These are phyloP conservation scores for Orbilia javanica DNA, from an alignment of 2,329 filamentous ascomycete genomes.

Conservation along the genomic window DNA sequence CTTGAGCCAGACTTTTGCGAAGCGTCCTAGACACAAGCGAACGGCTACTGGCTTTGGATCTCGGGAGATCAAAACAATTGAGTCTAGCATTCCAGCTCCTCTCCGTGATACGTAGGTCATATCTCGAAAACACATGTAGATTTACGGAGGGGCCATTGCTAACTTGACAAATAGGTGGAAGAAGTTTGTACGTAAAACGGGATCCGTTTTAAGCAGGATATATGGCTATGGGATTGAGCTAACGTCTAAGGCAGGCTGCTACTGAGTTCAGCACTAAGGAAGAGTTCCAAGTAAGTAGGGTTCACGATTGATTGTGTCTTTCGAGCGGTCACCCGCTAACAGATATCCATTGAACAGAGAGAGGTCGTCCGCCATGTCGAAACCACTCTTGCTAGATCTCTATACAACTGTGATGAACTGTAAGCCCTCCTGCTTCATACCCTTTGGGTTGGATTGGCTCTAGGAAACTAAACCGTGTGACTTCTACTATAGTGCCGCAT, in stretches of 20 bases:
- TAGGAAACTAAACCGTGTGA: slow-evolving; percentile 35
- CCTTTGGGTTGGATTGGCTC: not conserved
- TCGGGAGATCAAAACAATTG: slow-evolving; percentile 90
- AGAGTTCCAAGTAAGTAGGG: slow-evolving; percentile 60
- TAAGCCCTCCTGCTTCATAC: slow-evolving; percentile 62
- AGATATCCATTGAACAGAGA: slow-evolving; percentile 68
- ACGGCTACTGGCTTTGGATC: slow-evolving; percentile 95
- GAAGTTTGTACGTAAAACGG: slow-evolving; percentile 60
- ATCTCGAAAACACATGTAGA: not conserved
- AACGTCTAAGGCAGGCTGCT: slow-evolving; percentile 58
- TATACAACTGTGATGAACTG: slow-evolving; percentile 97
- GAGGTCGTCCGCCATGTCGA: slow-evolving; percentile 95
- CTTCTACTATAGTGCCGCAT: slow-evolving; percentile 79
- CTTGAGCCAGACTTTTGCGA: slow-evolving; percentile 84
- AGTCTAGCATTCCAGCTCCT: slow-evolving; percentile 67
- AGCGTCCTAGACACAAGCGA: slow-evolving; percentile 93
- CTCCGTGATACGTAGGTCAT: slow-evolving; percentile 61
- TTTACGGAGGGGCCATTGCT: slow-evolving; percentile 34
- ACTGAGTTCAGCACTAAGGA: slow-evolving; percentile 62
- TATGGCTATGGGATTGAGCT: not conserved
- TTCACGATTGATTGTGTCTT: not conserved
- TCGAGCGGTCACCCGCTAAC: slow-evolving; percentile 16
- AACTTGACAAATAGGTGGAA: slow-evolving; percentile 60
- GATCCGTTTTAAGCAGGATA: too few relatives aligned
- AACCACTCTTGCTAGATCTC: slow-evolving; percentile 91